Evolutionary conservation across 2,329 filamentous ascomycete genomes (phyloP).

Genomic region (Penicillium olsonii): DNA sequence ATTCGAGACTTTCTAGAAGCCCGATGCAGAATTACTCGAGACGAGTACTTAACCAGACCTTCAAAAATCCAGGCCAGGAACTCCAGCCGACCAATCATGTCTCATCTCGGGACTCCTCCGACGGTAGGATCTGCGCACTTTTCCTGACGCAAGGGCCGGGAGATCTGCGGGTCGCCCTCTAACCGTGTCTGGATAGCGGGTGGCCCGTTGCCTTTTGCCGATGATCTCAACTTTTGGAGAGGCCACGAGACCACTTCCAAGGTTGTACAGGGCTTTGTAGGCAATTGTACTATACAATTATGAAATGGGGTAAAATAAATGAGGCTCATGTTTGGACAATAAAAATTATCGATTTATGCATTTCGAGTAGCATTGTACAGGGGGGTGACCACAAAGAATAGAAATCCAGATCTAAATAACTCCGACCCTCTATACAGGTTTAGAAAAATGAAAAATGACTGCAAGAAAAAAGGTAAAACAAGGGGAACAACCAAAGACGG

Average conservation of each 20-base stretch:
- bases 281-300: background rate
- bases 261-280: background rate
- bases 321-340: background rate
- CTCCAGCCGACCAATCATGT: background rate
- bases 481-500: slow-evolving; percentile 5
- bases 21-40: no score
- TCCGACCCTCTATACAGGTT: background rate
- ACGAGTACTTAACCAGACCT: background rate
- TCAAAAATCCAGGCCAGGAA: background rate
- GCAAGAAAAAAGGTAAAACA: background rate
- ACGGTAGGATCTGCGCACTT: slow-evolving; percentile 14
- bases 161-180: slow-evolving; percentile 17
- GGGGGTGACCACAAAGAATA: background rate
- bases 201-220: background rate
- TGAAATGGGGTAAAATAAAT: background rate
- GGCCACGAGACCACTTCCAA: background rate
- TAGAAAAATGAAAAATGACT: background rate
- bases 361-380: background rate
- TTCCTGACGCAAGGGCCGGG: slow-evolving; percentile 22
- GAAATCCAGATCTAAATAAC: background rate
- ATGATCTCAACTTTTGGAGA: background rate
- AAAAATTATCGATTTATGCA: background rate
- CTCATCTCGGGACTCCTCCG: background rate
- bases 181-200: slow-evolving; percentile 1
- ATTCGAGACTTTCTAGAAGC: no score